A percentile compares a stretch with the other conserved stretches of the same genome.
Evolutionary conservation across 805 yeast species (phyloP).

Genomic region (Ogataea polymorpha): DNA sequence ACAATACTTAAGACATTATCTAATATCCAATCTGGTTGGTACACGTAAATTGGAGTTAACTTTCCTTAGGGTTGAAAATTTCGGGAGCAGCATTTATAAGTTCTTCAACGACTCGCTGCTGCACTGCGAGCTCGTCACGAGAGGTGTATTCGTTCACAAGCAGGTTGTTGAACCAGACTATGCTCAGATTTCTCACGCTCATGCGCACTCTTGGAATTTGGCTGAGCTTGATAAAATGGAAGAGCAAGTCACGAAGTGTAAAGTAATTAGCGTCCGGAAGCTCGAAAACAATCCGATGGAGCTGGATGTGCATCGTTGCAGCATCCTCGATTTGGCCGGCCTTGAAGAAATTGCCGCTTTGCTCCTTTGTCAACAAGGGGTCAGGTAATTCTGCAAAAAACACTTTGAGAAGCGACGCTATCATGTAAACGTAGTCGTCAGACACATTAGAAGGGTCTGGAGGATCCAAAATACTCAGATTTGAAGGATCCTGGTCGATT

Average conservation of each 20-base stretch:
- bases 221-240: slow-evolving; percentile 55
- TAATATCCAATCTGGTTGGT: neutral
- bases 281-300: slow-evolving; percentile 85
- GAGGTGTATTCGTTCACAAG: slow-evolving; percentile 64
- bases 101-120: slow-evolving; percentile 74
- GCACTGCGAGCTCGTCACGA: slow-evolving; percentile 41
- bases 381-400: slow-evolving; percentile 86
- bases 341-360: slow-evolving; percentile 59
- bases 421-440: slow-evolving; percentile 80
- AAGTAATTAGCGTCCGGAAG: slow-evolving; percentile 95
- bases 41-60: slow-evolving; percentile 1
- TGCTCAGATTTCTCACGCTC: slow-evolving; percentile 77
- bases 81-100: slow-evolving; percentile 80
- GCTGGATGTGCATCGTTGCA: slow-evolving; percentile 57
- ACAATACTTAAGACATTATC: neutral
- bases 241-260: slow-evolving; percentile 77
- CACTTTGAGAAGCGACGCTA: slow-evolving; percentile 82
- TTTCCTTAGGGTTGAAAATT: slow-evolving; percentile 46
- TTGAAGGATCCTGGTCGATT: slow-evolving; percentile 74
- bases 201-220: slow-evolving; percentile 65
- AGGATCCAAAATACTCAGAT: slow-evolving; percentile 47
- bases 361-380: slow-evolving; percentile 69
- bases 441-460: slow-evolving; percentile 53
- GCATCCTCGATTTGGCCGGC: slow-evolving; percentile 68
- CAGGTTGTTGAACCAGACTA: slow-evolving; percentile 93